Evolutionary conservation across 495 filamentous ascomycete genomes (phyloP), one percentile per base, ranked within the genome.

Genomic region (Hypoxylon fragiforme): DNA sequence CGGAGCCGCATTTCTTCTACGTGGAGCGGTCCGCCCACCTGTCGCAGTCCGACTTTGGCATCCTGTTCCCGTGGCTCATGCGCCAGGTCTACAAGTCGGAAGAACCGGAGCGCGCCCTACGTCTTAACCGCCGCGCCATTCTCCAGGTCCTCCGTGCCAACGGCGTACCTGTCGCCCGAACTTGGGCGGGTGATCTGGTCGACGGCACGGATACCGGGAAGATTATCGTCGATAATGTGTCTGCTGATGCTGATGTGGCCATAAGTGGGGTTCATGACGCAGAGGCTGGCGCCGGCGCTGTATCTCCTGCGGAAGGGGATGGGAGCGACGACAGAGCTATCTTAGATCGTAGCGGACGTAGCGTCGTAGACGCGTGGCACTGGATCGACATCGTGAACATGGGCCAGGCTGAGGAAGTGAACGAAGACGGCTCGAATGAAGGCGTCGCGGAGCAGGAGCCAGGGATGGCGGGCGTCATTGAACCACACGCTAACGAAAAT

Each of bases 21-120:
- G 79, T 83, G 1, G 57, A 68, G 7, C 61, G 69, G 7, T 83
- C 80, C 3, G 87, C 87, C 0, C 89, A 92, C 65, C 73, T 91
- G 16, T 83, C 72, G 28, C 89, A 91, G 70, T 84, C 79, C 12
- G 89, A 92, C 60, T 92, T 91, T 64, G 88, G 84, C n/a, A 64
- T 90, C 8, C 67, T 92, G 14, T 91, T 91, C 63, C 87, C 89
- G 0, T 81, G 80, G 70, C 57, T 87, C 15, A 84, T 82, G 16
- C 77, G 75, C 41, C 72, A 71, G 42, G 70, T 84, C 6, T 81
- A 85, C 57, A 75, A 76, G 3, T 77, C 77, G 1, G 80, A 84
- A 50, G 77, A 83, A 41, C 86, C 87, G 0, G 83, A 84, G 57
- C 69, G 82, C 1, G 77, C 81, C 0, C 62, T 91, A 31, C 70